Base-by-base conservation (phyloP, 495 filamentous ascomycete species). In the Tuber microsphaerosporum region DNA sequence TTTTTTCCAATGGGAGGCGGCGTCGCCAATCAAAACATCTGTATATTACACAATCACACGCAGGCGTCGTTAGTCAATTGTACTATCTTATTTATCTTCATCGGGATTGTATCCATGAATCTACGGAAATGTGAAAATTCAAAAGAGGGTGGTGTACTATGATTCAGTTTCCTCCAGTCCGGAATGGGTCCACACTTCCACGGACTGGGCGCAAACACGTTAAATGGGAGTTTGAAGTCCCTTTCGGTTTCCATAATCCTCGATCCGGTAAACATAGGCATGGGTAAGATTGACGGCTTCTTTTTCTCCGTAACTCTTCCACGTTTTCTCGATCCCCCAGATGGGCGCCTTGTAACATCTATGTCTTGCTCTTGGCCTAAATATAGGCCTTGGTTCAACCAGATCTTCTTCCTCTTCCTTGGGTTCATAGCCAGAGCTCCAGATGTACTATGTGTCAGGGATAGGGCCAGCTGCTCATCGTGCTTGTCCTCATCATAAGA, bases 21-120 rank as follows among this genome's bases (percentile, higher is more conserved):
- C 92, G 79, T 97, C 93, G 41, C 95, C 95, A 74, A 97, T 89
- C 79, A 98, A 97, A 39, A 94, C 91, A 85, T 97, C 93, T 97
- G 79, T 37, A 69, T 72, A 75, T 17, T 70, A 72, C 56, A 72
- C 70, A 74, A 43, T 56, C 41, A 74, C 46, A 71, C 71, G 74
- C 43, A 74, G 44, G 51, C 71, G 69, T 75, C 61, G 79, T 75
- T 79, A 80, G 80, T 74, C 74, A 77, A 77, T 70, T 69, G 73
- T 79, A 70, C 78, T 75, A 74, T 69, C 10, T 46, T 70, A 41
- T 42, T 37, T 34, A 17, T 34, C 71, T 70, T 26, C 48, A 61
- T 73, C 73, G 16, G 51, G 0, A 48, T 73, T 19, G n/a, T n/a
- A 4, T n/a, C 61, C 39, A 34, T 16, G 71, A 41, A 71, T 73